Conservation (phyloP, 331 rosid genomes). For the Phaseolus coccineus region DNA sequence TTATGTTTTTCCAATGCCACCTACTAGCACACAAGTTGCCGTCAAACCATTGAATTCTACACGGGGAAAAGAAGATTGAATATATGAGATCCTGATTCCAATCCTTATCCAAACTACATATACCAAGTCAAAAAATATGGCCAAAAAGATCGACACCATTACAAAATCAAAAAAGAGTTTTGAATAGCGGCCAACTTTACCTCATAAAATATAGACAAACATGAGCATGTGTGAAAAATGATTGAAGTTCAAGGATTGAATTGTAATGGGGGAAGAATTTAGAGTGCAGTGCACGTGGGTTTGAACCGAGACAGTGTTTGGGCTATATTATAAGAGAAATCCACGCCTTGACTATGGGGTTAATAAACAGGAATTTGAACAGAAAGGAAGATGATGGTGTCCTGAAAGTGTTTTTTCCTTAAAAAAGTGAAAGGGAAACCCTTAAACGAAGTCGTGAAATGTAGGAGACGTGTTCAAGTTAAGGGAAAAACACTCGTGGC, state of each 20-base stretch:
- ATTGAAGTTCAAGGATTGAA: conserved; percentile 8
- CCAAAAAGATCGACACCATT: conserved; percentile 4
- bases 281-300: conserved; percentile 51
- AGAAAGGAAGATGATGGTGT: neutral
- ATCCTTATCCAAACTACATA: conserved; percentile 46
- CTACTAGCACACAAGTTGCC: neutral
- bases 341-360: conserved; percentile 32
- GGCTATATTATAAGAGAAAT: conserved; percentile 4
- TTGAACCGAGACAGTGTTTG: conserved; percentile 18
- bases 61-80: neutral
- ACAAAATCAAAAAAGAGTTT: neutral
- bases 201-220: conserved; percentile 1
- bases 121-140: conserved; percentile 7
- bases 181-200: conserved; percentile 13
- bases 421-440: neutral
- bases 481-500: conserved; percentile 27
- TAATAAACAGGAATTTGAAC: neutral
- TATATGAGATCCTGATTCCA: neutral
- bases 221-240: conserved; percentile 22
- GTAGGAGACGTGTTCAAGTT: conserved; percentile 45
- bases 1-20: neutral
- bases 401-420: neutral
- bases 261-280: neutral
- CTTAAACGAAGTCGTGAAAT: conserved; percentile 13
- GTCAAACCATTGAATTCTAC: conserved; percentile 13